A percentile compares a stretch with the other conserved stretches of the same genome.
These are phyloP conservation scores for Ganoderma sinense DNA, from an alignment of 1,284 basidiomycete genomes.

Conservation along the genomic window DNA sequence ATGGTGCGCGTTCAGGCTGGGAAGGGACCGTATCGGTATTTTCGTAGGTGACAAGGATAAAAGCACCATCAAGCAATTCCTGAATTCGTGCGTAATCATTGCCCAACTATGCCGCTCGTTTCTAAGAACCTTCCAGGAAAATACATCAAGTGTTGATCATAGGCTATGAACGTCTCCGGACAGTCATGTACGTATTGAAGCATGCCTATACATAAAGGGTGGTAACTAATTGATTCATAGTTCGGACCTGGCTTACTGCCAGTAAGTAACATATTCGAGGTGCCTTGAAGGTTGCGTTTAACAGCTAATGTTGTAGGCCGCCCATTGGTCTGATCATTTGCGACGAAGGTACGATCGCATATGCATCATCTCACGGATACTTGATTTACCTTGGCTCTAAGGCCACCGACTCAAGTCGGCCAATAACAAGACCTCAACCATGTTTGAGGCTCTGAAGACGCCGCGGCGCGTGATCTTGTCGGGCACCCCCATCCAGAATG, in stretches of 20 bases:
- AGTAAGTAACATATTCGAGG: constrained; percentile 41
- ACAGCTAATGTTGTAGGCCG: constrained; percentile 56
- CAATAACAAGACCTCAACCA: constrained; percentile 89
- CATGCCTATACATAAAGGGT: constrained; percentile 5
- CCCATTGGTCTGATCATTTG: constrained; percentile 94
- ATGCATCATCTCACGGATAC: not conserved
- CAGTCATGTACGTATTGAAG: constrained; percentile 66
- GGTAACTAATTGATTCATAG: constrained; percentile 42
- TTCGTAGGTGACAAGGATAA: constrained; percentile 85
- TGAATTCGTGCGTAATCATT: constrained; percentile 62
- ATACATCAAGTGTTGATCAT: constrained; percentile 91
- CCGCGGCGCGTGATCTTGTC: constrained; percentile 87
- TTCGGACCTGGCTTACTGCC: constrained; percentile 67
- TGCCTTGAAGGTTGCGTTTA: not conserved
- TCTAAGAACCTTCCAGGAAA: constrained; percentile 52
- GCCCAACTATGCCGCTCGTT: not conserved
- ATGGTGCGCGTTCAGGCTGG: constrained; percentile 56
- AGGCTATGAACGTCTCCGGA: constrained; percentile 92
- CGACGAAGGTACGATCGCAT: constrained; percentile 80
- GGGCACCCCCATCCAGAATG: constrained; percentile 98
- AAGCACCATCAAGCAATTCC: constrained; percentile 74
- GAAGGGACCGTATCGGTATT: constrained; percentile 82
- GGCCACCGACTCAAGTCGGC: constrained; percentile 95
- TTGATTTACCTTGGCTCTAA: constrained; percentile 37
- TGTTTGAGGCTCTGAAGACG: constrained; percentile 86